phyloP scores from a whole-genome alignment of 2,329 filamentous ascomycete genomes.

The Fusarium concolor region DNA sequence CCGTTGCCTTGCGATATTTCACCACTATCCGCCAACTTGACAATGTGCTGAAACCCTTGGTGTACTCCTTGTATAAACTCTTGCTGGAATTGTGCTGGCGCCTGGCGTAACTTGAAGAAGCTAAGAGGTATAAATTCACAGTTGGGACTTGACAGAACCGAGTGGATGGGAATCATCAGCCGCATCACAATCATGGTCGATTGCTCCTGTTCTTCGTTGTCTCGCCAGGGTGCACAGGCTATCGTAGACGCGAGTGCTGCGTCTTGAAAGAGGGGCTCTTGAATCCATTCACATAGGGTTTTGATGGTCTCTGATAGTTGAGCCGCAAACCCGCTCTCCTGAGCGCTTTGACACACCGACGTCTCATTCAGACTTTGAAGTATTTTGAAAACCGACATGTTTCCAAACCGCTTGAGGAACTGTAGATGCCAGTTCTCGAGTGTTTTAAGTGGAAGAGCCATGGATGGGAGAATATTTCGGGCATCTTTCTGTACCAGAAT shows the following conservation, averaged over 20 bases:
- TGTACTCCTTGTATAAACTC: constrained; percentile 70
- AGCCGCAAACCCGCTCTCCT: constrained; percentile 58
- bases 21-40: constrained; percentile 46
- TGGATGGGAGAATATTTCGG: constrained; percentile 70
- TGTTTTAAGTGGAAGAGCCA: constrained; percentile 62
- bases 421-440: constrained; percentile 67
- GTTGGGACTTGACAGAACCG: constrained; percentile 60
- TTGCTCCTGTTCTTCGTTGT: constrained; percentile 19
- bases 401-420: constrained; percentile 63
- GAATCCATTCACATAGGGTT: constrained; percentile 55
- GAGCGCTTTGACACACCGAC: constrained; percentile 46
- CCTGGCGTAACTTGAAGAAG: constrained; percentile 75
- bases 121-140: constrained; percentile 70
- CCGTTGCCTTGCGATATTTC: constrained; percentile 1
- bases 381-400: constrained; percentile 52
- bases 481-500: constrained; percentile 68
- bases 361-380: constrained; percentile 49
- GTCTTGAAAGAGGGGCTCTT: constrained; percentile 59
- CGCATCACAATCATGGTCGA: constrained; percentile 64
- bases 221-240: constrained; percentile 56
- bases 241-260: constrained; percentile 57
- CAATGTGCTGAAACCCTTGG: constrained; percentile 66
- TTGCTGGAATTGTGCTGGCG: constrained; percentile 67
- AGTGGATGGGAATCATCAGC: constrained; percentile 71
- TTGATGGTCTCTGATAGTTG: constrained; percentile 58